Evolutionary conservation across 306 rosid genomes (phyloP).

Genomic region (Inga leiocalycina): DNA sequence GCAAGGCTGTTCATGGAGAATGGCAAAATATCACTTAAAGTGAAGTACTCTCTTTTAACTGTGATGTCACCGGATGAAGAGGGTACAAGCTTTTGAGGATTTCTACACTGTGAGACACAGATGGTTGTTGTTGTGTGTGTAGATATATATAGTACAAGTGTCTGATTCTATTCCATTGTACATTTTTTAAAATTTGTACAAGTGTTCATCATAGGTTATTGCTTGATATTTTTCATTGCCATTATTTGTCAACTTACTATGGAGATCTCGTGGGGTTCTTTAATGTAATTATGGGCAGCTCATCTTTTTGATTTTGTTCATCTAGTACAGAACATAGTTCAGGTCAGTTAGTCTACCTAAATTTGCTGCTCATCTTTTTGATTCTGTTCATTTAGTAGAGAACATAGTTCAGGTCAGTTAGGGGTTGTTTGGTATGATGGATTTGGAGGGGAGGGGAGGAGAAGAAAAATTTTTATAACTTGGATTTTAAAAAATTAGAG

Average conservation of each 20-base stretch:
- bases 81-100: conserved; percentile 32
- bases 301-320: neutral
- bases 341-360: neutral
- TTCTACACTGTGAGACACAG: conserved; percentile 6
- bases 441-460: no score
- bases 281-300: conserved; percentile 21
- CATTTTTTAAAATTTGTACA: conserved; percentile 23
- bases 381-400: neutral
- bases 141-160: conserved; percentile 30
- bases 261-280: conserved; percentile 30
- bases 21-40: conserved; percentile 80
- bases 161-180: conserved; percentile 44
- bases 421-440: no score
- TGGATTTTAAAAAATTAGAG: no score
- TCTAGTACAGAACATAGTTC: neutral
- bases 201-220: conserved; percentile 45
- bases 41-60: conserved; percentile 76
- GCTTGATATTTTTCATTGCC: conserved; percentile 27
- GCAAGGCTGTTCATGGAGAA: conserved; percentile 73
- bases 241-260: conserved; percentile 37
- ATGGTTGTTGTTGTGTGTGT: conserved; percentile 46
- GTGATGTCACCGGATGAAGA: conserved; percentile 73
- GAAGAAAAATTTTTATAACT: no score
- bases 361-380: neutral
- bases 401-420: neutral